Evolutionary conservation across 106 monocot species (phyloP).

Genomic region (Dactylorhiza incarnata): DNA sequence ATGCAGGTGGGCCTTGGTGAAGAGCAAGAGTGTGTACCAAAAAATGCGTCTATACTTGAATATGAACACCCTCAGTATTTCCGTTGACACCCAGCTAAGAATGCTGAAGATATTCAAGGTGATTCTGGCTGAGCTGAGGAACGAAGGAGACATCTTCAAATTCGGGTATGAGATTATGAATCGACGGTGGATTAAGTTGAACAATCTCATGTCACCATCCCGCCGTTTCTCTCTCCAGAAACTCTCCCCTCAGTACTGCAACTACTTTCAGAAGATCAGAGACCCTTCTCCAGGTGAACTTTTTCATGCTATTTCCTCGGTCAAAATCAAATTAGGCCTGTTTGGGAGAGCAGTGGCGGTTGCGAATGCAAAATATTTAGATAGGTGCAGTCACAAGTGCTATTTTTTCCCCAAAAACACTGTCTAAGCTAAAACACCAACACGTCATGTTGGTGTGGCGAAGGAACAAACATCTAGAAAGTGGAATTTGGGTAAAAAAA

Average conservation of each 20-base stretch:
- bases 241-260: slow-evolving; percentile 47
- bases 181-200: slow-evolving; percentile 46
- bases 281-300: slow-evolving; percentile 51
- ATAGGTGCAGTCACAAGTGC: too few relatives aligned
- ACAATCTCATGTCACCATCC: slow-evolving; percentile 36
- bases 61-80: slow-evolving; percentile 40
- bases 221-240: slow-evolving; percentile 62
- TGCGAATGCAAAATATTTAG: too few relatives aligned
- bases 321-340: too few relatives aligned
- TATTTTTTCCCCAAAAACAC: too few relatives aligned
- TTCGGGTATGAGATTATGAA: slow-evolving; percentile 37
- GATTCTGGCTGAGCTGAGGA: slow-evolving; percentile 28
- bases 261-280: slow-evolving; percentile 46
- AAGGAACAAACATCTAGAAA: not conserved
- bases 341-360: too few relatives aligned
- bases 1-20: slow-evolving; percentile 70
- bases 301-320: not conserved
- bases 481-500: not conserved
- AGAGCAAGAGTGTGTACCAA: slow-evolving; percentile 36
- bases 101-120: slow-evolving; percentile 50
- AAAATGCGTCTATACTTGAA: slow-evolving; percentile 21
- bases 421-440: too few relatives aligned
- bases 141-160: slow-evolving; percentile 48
- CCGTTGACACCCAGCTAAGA: slow-evolving; percentile 65
- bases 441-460: not conserved